Evolutionary conservation across 805 yeast species (phyloP).

Genomic region (Ogataea kodamae): DNA sequence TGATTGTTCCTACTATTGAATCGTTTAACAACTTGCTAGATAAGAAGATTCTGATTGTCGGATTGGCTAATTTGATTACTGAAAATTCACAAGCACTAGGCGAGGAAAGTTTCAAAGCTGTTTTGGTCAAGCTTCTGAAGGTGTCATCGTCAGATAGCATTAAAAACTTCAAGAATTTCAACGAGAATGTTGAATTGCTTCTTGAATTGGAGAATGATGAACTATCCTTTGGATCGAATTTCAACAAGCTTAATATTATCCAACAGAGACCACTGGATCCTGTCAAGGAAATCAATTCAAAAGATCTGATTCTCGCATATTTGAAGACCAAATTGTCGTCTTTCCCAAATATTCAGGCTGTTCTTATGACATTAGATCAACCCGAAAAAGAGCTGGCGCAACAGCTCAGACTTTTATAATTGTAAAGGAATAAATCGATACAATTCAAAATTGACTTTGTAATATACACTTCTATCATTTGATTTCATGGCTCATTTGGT

Average conservation of each 20-base stretch:
- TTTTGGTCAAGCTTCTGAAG: constrained; percentile 43
- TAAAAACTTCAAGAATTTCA: constrained; percentile 30
- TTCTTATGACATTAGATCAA: constrained; percentile 16
- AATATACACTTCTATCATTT: constrained; percentile 10
- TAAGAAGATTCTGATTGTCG: constrained; percentile 46
- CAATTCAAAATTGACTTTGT: constrained; percentile 1
- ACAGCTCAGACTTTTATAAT: constrained; percentile 10
- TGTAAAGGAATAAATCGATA: background rate
- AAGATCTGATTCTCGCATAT: constrained; percentile 33
- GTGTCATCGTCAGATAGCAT: constrained; percentile 34
- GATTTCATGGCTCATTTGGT: constrained; percentile 4
- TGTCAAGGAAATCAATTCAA: constrained; percentile 42
- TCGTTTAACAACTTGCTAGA: constrained; percentile 40
- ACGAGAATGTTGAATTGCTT: constrained; percentile 46
- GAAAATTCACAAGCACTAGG: constrained; percentile 40
- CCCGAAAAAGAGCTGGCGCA: constrained; percentile 18
- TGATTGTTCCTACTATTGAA: constrained; percentile 48
- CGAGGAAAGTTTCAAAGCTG: constrained; percentile 37
- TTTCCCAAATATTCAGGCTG: constrained; percentile 15
- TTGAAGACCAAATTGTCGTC: constrained; percentile 26
- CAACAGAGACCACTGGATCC: constrained; percentile 69
- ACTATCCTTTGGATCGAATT: constrained; percentile 79
- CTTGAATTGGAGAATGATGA: constrained; percentile 57
- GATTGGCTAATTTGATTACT: constrained; percentile 43
- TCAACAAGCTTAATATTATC: constrained; percentile 67